phyloP scores from a whole-genome alignment of 768 basidiomycete genomes.

The Tricholoma sp. region DNA sequence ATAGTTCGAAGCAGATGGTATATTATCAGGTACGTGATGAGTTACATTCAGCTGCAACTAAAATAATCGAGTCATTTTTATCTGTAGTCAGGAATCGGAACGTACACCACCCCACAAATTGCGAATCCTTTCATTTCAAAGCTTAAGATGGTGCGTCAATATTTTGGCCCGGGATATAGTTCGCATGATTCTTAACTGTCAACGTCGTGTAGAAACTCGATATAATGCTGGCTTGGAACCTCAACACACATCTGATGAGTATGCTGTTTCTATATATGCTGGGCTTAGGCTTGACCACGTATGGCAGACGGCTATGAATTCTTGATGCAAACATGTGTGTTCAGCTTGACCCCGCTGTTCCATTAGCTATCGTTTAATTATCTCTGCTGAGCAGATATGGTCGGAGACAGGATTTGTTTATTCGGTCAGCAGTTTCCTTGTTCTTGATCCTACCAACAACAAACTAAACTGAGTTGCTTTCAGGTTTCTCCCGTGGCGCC shows the following conservation, averaged over 20 bases:
- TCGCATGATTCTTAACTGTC: not conserved
- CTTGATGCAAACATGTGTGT: constrained; percentile 53
- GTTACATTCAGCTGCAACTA: not conserved
- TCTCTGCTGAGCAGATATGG: constrained; percentile 25
- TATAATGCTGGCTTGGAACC: constrained; percentile 41
- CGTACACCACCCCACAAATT: constrained; percentile 47
- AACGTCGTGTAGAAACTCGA: constrained; percentile 30
- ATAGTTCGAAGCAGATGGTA: constrained; percentile 47
- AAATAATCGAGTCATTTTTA: not conserved
- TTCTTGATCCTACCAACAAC: not conserved
- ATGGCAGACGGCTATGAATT: constrained; percentile 48
- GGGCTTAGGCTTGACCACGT: not conserved
- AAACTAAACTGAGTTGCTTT: not conserved
- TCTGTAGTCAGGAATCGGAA: constrained; percentile 49
- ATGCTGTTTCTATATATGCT: constrained; percentile 4
- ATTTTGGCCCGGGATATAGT: not conserved
- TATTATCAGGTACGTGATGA: constrained; percentile 44
- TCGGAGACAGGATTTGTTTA: constrained; percentile 52
- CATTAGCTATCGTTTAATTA: not conserved
- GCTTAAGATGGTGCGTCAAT: constrained; percentile 28
- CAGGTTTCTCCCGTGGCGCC: constrained; percentile 51
- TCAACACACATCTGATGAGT: constrained; percentile 51
- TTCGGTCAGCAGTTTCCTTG: constrained; percentile 1
- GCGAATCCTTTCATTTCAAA: constrained; percentile 41
- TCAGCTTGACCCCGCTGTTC: not conserved